Conservation (phyloP, 768 basidiomycete species). For the Collybia nuda region DNA sequence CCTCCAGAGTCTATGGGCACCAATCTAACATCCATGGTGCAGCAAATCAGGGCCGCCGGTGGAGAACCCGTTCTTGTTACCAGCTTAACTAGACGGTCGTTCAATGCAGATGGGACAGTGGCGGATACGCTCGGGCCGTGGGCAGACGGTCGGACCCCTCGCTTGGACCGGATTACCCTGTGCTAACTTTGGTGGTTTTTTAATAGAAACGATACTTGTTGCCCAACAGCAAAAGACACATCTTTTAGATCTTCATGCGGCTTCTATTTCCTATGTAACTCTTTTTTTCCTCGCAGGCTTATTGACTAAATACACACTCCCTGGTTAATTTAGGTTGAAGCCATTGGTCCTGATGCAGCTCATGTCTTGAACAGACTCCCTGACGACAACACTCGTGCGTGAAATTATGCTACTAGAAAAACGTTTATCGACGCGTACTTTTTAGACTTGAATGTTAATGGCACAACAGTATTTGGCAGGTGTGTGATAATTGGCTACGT, state of each 20-base stretch:
- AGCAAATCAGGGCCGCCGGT: conserved; percentile 33
- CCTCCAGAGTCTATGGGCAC: conserved; percentile 43
- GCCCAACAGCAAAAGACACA: conserved; percentile 34
- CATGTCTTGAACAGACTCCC: conserved; percentile 37
- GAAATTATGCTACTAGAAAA: neutral
- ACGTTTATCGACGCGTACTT: neutral
- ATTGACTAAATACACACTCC: neutral
- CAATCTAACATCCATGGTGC: conserved; percentile 38
- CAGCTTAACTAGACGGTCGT: conserved; percentile 35
- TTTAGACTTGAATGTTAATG: conserved; percentile 33
- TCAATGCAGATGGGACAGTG: conserved; percentile 34
- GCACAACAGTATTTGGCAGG: conserved; percentile 42
- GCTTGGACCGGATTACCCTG: neutral
- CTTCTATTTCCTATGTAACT: conserved; percentile 34
- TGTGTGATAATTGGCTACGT: conserved; percentile 10
- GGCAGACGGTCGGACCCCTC: conserved; percentile 28
- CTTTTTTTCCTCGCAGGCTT: neutral
- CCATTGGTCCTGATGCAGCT: conserved; percentile 37
- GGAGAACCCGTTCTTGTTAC: conserved; percentile 41
- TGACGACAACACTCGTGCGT: conserved; percentile 36
- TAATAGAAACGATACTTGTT: conserved; percentile 31
- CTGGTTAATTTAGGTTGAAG: conserved; percentile 26
- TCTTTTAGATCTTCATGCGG: conserved; percentile 35
- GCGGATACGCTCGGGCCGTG: conserved; percentile 34
- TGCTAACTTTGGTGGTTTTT: neutral